Evolutionary conservation across 108 stramenopile species (phyloP).

Genomic region (Aureococcus anophagefferens): DNA sequence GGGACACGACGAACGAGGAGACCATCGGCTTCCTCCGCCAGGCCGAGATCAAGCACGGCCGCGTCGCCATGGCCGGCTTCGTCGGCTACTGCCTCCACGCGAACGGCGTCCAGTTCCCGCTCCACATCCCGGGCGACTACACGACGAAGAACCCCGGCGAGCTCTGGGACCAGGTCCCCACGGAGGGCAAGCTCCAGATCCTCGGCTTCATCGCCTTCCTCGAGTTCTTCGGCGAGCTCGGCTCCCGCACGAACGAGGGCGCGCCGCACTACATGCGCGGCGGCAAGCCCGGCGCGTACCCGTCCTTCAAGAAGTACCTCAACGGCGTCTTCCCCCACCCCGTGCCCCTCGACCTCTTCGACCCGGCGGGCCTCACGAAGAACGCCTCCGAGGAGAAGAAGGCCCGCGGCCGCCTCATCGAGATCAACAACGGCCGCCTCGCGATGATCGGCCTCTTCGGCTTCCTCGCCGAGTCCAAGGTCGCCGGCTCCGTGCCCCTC

Average conservation of each 20-base stretch:
- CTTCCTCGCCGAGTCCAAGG: conserved; percentile 56
- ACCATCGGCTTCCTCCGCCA: conserved; percentile 53
- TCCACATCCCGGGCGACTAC: not conserved
- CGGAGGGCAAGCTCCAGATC: not conserved
- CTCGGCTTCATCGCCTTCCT: not conserved
- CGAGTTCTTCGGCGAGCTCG: conserved; percentile 46
- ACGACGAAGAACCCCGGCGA: not conserved
- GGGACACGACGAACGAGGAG: conserved; percentile 33
- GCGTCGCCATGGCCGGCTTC: conserved; percentile 46
- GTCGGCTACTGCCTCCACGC: conserved; percentile 11
- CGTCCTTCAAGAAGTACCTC: conserved; percentile 43
- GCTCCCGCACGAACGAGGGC: no score
- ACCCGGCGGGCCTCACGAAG: conserved; percentile 14
- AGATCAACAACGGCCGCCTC: conserved; percentile 45
- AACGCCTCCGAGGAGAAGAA: conserved; percentile 20
- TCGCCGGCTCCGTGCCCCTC: conserved; percentile 33
- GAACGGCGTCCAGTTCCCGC: not conserved
- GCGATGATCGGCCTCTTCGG: conserved; percentile 61
- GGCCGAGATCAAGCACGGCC: conserved; percentile 21
- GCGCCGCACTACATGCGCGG: conserved; percentile 61
- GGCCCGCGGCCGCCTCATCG: conserved; percentile 27
- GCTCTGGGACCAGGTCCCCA: not conserved
- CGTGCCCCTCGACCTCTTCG: conserved; percentile 21
- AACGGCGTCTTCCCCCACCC: conserved; percentile 15
- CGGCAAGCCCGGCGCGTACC: conserved; percentile 58